These are phyloP conservation scores for Aspergillus sp. DNA, from an alignment of 2,329 filamentous ascomycete species.

Conservation along the genomic window DNA sequence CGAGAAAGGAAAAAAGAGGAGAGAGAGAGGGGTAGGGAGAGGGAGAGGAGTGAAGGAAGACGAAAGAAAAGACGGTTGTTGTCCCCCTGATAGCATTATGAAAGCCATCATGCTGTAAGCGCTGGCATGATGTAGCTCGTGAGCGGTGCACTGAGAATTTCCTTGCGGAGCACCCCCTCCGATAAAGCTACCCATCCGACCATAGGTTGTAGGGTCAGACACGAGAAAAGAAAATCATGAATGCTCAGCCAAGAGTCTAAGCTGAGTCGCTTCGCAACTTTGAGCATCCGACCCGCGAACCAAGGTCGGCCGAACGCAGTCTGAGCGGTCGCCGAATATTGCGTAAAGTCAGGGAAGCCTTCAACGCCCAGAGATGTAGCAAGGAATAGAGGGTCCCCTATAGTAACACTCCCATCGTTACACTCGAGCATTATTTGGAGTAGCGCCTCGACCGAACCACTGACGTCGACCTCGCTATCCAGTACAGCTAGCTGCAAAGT, in stretches of 20 bases:
- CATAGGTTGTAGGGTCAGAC: conserved; percentile 31
- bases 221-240: conserved; percentile 37
- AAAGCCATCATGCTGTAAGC: conserved; percentile 11
- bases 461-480: conserved; percentile 37
- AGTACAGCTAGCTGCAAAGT: conserved; percentile 32
- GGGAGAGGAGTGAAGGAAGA: too few species aligned
- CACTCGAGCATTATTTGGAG: conserved; percentile 40
- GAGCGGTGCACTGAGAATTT: conserved; percentile 38
- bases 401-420: conserved; percentile 26
- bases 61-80: too few species aligned
- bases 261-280: conserved; percentile 38
- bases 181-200: conserved; percentile 25
- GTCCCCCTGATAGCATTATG: too few species aligned
- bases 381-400: background rate
- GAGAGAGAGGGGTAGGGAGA: too few species aligned
- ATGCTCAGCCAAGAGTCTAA: conserved; percentile 34
- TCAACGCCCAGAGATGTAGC: background rate
- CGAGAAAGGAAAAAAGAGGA: too few species aligned
- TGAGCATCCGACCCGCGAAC: conserved; percentile 42
- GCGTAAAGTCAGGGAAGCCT: conserved; percentile 24
- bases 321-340: conserved; percentile 24
- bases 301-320: conserved; percentile 36
- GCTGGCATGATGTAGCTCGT: conserved; percentile 35
- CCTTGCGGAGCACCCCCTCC: conserved; percentile 34
- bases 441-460: conserved; percentile 39